Evolutionary conservation across 2,329 filamentous ascomycete genomes (phyloP).

Genomic region (Aciculosporium take): DNA sequence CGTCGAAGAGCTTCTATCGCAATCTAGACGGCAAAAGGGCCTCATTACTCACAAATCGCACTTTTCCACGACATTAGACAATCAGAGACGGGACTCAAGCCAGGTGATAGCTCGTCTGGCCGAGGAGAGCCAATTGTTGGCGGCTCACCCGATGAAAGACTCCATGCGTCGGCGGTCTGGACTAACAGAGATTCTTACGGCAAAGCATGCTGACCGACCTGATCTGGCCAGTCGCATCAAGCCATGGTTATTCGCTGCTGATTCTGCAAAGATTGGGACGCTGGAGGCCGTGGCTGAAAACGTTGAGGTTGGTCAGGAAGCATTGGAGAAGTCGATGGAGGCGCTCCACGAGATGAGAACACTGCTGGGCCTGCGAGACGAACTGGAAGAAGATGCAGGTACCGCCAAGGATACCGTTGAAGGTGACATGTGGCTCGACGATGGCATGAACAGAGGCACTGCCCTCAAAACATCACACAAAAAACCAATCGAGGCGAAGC

Average conservation of each 20-base stretch:
- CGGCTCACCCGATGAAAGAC: conserved; percentile 31
- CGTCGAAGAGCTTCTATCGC: conserved; percentile 35
- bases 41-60: conserved; percentile 45
- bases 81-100: conserved; percentile 35
- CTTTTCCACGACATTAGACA: conserved; percentile 33
- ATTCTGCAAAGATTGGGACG: conserved; percentile 44
- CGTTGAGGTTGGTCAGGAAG: conserved; percentile 42
- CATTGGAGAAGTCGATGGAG: conserved; percentile 37
- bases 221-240: conserved; percentile 31
- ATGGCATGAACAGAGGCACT: conserved; percentile 12
- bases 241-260: conserved; percentile 46
- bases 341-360: conserved; percentile 34
- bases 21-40: conserved; percentile 42
- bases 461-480: background rate
- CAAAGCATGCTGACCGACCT: conserved; percentile 21
- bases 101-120: conserved; percentile 39
- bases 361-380: conserved; percentile 27
- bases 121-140: conserved; percentile 49
- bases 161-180: conserved; percentile 22
- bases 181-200: conserved; percentile 29
- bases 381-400: conserved; percentile 11
- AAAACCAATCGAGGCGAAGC: conserved; percentile 10
- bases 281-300: conserved; percentile 45
- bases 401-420: conserved; percentile 12
- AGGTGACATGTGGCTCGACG: conserved; percentile 22